Conservation (phyloP, 2,329 filamentous ascomycete genomes). For the Hypoxylon sp. region DNA sequence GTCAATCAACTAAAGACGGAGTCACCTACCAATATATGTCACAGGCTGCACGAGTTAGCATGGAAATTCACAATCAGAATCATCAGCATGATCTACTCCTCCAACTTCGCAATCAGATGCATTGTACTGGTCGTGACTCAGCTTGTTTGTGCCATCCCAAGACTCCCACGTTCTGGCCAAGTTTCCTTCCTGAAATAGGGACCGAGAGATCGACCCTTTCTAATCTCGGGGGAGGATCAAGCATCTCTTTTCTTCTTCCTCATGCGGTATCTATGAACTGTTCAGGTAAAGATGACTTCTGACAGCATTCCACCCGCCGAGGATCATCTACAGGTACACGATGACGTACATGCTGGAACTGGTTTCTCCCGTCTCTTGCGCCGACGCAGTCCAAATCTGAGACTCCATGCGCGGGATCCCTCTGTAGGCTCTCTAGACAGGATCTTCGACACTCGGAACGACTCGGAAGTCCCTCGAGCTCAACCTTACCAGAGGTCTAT, state of each 20-base stretch:
- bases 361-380: conserved; percentile 35
- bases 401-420: conserved; percentile 28
- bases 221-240: neutral
- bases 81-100: neutral
- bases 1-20: neutral
- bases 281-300: conserved; percentile 6
- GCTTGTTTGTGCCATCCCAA: neutral
- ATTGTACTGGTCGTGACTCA: neutral
- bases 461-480: conserved; percentile 21
- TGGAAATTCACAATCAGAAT: neutral
- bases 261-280: neutral
- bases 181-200: neutral
- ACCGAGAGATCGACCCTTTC: neutral
- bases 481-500: conserved; percentile 25
- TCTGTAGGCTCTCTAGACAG: conserved; percentile 43
- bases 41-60: neutral
- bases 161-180: neutral
- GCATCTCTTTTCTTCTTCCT: neutral
- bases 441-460: conserved; percentile 41
- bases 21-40: neutral
- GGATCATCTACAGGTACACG: conserved; percentile 11
- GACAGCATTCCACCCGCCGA: conserved; percentile 3
- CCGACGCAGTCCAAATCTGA: conserved; percentile 30
- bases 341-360: conserved; percentile 5
- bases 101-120: neutral